Evolutionary conservation across 2,329 filamentous ascomycete genomes (phyloP).

Genomic region (Scortechinia acanthostroma): DNA sequence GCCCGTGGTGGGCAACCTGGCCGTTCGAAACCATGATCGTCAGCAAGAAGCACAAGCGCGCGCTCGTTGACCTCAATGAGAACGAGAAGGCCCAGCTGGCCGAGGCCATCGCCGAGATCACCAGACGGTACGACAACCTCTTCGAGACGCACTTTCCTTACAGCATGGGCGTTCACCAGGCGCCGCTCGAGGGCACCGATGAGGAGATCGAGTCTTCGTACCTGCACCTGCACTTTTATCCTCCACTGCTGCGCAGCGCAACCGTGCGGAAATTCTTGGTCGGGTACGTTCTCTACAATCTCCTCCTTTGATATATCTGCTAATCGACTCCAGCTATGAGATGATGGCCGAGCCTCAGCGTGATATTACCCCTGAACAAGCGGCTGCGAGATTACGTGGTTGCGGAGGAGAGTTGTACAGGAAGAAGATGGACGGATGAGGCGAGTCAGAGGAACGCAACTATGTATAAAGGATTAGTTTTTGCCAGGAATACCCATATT

Average conservation of each 20-base stretch:
- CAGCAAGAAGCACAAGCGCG: slow-evolving; percentile 56
- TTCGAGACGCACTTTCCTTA: slow-evolving; percentile 73
- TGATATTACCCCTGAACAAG: slow-evolving; percentile 72
- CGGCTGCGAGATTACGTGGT: slow-evolving; percentile 51
- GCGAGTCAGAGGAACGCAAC: background rate
- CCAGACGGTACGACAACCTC: slow-evolving; percentile 66
- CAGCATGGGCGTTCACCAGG: slow-evolving; percentile 67
- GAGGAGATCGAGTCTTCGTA: slow-evolving; percentile 64
- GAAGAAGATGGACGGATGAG: slow-evolving; percentile 30
- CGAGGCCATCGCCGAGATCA: slow-evolving; percentile 59
- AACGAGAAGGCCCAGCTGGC: slow-evolving; percentile 52
- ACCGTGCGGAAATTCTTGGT: slow-evolving; percentile 71
- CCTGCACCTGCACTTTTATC: slow-evolving; percentile 71
- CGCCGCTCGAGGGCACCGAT: slow-evolving; percentile 56
- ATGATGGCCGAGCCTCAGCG: slow-evolving; percentile 70
- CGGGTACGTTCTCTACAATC: slow-evolving; percentile 42
- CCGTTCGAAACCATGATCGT: slow-evolving; percentile 71
- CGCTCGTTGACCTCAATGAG: slow-evolving; percentile 55
- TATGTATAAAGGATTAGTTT: too few relatives aligned
- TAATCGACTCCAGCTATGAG: slow-evolving; percentile 21
- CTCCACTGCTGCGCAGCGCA: slow-evolving; percentile 63
- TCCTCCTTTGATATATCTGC: background rate
- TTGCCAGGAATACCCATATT: too few relatives aligned
- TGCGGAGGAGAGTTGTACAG: slow-evolving; percentile 63
- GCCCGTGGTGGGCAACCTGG: slow-evolving; percentile 73